phyloP scores from a whole-genome alignment of 768 basidiomycete species.

The Mycena rosella region DNA sequence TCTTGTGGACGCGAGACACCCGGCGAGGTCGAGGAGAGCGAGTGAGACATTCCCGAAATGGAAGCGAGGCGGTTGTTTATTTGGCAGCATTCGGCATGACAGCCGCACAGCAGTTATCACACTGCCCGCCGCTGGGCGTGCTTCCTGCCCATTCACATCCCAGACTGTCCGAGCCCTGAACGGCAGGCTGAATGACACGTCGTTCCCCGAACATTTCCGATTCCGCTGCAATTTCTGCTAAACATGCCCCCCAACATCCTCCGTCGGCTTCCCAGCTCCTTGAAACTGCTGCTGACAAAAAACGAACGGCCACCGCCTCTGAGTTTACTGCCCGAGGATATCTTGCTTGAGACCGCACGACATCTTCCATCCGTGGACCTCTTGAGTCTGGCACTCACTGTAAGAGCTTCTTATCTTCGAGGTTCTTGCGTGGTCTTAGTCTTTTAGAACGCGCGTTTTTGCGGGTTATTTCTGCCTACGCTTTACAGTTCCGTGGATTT shows the following conservation, averaged over 20 bases:
- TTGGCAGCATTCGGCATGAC: no score
- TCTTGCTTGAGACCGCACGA: constrained; percentile 30
- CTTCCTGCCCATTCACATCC: no score
- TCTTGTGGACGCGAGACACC: no score
- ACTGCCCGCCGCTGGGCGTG: no score
- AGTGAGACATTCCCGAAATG: no score
- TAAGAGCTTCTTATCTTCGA: constrained; percentile 10
- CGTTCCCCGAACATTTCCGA: no score
- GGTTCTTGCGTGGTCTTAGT: background rate
- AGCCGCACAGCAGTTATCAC: no score
- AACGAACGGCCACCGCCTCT: background rate
- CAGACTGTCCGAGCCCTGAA: no score
- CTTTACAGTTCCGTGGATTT: constrained; percentile 32
- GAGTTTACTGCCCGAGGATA: constrained; percentile 30
- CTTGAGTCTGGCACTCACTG: constrained; percentile 35
- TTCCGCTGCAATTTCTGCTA: no score
- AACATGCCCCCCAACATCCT: constrained; percentile 33
- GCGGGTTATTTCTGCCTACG: constrained; percentile 30
- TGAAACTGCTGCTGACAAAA: constrained; percentile 33
- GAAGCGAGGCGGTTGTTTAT: no score
- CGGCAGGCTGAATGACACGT: no score
- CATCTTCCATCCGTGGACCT: constrained; percentile 29
- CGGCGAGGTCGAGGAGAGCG: no score
- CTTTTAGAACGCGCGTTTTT: constrained; percentile 27
- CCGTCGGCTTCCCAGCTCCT: constrained; percentile 35